Evolutionary conservation across 768 basidiomycete genomes (phyloP), one percentile per base, ranked within the genome.

Genomic region (Termitomyces sp.): DNA sequence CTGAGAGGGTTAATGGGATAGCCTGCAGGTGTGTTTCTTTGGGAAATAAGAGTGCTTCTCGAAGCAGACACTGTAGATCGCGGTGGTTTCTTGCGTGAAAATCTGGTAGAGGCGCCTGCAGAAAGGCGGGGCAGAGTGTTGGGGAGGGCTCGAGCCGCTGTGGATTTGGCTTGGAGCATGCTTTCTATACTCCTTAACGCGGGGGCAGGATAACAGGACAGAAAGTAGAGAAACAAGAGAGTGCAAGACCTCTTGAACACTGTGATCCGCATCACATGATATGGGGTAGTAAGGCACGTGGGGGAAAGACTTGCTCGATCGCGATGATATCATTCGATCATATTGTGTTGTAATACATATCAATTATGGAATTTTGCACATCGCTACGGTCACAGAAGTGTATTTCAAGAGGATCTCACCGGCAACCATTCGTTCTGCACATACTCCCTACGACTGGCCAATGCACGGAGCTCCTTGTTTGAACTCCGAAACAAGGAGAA

Each of bases 391-490:
- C 7, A 10, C 8, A 32, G 30, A 32, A 9, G 30, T 9, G 30
- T 32, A 32, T 32, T 32, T 32, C 8, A 32, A 32, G 9, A 9
- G 9, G 30, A 2, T 9, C 30, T 32, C 30, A 10, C 30, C 30
- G 9, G 30, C 30, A 32, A 9, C 30, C 84, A 88, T 32, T 76
- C 68, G 22, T 68, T 64, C 67, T 87, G 86, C 32, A 73, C 68
- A 61, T 88, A 88, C 45, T 77, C 79, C 21, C 62, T 64, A 21
- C 72, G 73, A 59, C 83, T 82, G 19, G 78, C 81, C 21, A 86
- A 62, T 2, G 65, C 68, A 24, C 71, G 71, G 42, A 86, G 66
- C 43, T 74, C 72, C 14, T 75, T 57, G 52, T 75, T 63, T 11
- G 65, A 58, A 45, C 80, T 80, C 24, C 68, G 59, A 22, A 68